phyloP scores from a whole-genome alignment of 2,329 filamentous ascomycete species.

The Cadophora sp. region DNA sequence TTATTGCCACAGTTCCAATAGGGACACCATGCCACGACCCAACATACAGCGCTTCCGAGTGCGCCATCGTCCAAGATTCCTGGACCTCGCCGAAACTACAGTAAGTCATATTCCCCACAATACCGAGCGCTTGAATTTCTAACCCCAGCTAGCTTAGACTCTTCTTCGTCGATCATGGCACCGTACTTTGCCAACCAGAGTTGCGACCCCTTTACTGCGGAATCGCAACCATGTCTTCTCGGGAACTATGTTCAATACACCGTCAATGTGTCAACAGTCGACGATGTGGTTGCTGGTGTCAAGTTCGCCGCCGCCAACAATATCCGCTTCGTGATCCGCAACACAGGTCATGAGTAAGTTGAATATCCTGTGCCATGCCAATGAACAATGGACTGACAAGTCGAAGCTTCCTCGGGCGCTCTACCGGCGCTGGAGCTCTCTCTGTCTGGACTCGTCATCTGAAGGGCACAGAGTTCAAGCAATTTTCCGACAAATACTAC shows the following conservation, averaged over 20 bases:
- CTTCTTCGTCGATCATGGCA: slow-evolving; percentile 51
- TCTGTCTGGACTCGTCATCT: slow-evolving; percentile 64
- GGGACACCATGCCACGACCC: slow-evolving; percentile 38
- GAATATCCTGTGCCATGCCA: not conserved
- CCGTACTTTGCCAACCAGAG: slow-evolving; percentile 50
- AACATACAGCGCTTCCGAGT: slow-evolving; percentile 34
- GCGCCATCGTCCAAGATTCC: slow-evolving; percentile 34
- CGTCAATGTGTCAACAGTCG: slow-evolving; percentile 38
- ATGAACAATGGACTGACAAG: not conserved
- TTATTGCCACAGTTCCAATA: slow-evolving; percentile 45
- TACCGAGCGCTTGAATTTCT: not conserved
- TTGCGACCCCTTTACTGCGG: slow-evolving; percentile 44
- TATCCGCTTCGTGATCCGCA: slow-evolving; percentile 56
- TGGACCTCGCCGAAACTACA: slow-evolving; percentile 49
- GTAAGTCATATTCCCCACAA: slow-evolving; percentile 38
- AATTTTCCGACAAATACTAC: slow-evolving; percentile 53
- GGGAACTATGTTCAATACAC: slow-evolving; percentile 48
- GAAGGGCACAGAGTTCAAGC: slow-evolving; percentile 52
- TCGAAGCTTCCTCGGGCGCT: slow-evolving; percentile 59
- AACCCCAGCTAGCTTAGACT: slow-evolving; percentile 42
- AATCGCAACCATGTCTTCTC: slow-evolving; percentile 48
- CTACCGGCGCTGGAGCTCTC: slow-evolving; percentile 65
- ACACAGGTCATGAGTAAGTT: slow-evolving; percentile 61
- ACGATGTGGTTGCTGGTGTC: slow-evolving; percentile 45
- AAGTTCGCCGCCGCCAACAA: slow-evolving; percentile 48